These are phyloP conservation scores for Harringtonia aguacate DNA, from an alignment of 2,329 filamentous ascomycete species.

Conservation along the genomic window DNA sequence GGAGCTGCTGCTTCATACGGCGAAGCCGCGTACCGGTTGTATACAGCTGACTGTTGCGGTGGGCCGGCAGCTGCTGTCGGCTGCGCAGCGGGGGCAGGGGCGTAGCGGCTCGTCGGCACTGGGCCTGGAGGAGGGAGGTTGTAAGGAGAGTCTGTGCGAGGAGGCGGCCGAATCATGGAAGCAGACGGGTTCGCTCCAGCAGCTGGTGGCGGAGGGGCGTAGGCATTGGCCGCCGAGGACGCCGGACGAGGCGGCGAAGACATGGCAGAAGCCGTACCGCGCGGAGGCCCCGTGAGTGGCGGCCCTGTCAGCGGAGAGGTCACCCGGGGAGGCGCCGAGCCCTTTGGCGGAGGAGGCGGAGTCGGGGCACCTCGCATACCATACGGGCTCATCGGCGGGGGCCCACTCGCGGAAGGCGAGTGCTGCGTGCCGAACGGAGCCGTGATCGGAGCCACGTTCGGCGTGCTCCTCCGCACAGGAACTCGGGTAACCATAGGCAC, in stretches of 20 bases:
- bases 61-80: slow-evolving; percentile 25
- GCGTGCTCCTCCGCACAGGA: slow-evolving; percentile 63
- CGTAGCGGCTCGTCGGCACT: slow-evolving; percentile 67
- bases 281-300: slow-evolving; percentile 22
- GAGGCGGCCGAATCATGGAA: slow-evolving; percentile 40
- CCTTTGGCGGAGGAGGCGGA: slow-evolving; percentile 76
- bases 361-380: slow-evolving; percentile 52
- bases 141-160: slow-evolving; percentile 75
- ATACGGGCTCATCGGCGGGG: slow-evolving; percentile 48
- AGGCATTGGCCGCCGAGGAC: slow-evolving; percentile 45
- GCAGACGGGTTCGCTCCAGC: slow-evolving; percentile 20
- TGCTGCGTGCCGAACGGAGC: slow-evolving; percentile 65
- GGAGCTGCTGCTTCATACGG: slow-evolving; percentile 32
- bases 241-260: slow-evolving; percentile 43
- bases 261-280: slow-evolving; percentile 28
- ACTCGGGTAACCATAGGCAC: slow-evolving; percentile 74
- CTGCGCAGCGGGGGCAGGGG: slow-evolving; percentile 53
- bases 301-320: slow-evolving; percentile 58
- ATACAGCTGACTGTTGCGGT: slow-evolving; percentile 24
- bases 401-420: slow-evolving; percentile 36
- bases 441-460: slow-evolving; percentile 56
- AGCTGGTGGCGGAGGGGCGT: slow-evolving; percentile 36
- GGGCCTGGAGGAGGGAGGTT: slow-evolving; percentile 63
- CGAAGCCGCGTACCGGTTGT: slow-evolving; percentile 49
- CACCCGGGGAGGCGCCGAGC: slow-evolving; percentile 55